Base-by-base conservation (phyloP, 2,329 filamentous ascomycete genomes). In the Aureobasidium leucospermi region DNA sequence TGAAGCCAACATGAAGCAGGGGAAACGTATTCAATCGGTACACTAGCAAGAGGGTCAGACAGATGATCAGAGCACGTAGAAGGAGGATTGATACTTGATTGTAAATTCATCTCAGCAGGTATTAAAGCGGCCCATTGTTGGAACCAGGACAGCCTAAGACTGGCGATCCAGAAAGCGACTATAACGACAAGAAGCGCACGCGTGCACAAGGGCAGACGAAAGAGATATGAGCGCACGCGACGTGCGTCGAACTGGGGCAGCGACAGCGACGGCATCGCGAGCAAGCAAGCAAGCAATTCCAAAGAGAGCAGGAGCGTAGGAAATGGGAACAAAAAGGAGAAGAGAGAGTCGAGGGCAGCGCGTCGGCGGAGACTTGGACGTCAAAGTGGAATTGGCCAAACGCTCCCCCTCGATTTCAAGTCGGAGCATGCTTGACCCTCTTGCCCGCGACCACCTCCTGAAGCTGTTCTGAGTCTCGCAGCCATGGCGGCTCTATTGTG, bases 11-110 rank as follows among this genome's bases (percentile, higher is more conserved):
- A 71, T 99, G 94, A 62, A 96, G 85, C 60, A 99, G 78, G 0
- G 92, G 90, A 70, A 90, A 99, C 0, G 93, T 95, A 71, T 96
- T 96, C 38, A 96, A 81, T 62, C 94, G 86, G 74, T 96, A 93
- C 77, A 96, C 92, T 96, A 71, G 56, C 53, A n/a, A 23, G 39
- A 47, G 23, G 32, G 31, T 60, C 55, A 61, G 52, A 58, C 19
- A 47, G 32, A 10, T 32, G 32, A 36, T 52, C 5, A 16, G 51
- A 6, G 29, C n/a, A 38, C 11, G 28, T 32, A 23, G 5, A 46
- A 43, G 10, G 32, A 36, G 6, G 38, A 19, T 28, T 81, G 86
- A 65, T 79, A 94, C 91, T 85, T 55, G 85, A 84, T 41, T 79
- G 76, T 43, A 96, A 72, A 52, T 82, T 81, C 70, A 95, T 82